These are phyloP conservation scores for Gynandropsis gynandra DNA, from an alignment of 345 rosid species.

Conservation along the genomic window DNA sequence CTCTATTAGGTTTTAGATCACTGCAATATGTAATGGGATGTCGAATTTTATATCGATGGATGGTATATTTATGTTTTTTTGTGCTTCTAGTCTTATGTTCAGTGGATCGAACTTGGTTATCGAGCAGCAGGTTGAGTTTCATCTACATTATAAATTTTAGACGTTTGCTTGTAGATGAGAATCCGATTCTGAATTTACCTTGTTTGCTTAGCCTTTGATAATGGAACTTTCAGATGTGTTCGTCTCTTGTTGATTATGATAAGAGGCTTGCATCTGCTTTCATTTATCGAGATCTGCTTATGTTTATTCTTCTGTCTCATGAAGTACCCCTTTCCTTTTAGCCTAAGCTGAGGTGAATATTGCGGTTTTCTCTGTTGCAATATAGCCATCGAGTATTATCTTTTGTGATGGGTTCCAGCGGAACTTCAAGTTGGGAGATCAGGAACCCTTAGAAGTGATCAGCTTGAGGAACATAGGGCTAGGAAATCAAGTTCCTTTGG, in stretches of 20 bases:
- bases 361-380: neutral
- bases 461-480: neutral
- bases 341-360: neutral
- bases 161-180: no score
- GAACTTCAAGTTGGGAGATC: no score
- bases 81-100: neutral
- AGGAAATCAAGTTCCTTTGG: neutral
- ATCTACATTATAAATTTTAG: neutral
- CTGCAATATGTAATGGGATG: slow-evolving; percentile 11
- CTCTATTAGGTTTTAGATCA: slow-evolving; percentile 29
- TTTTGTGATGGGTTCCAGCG: neutral
- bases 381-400: neutral
- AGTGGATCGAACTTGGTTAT: slow-evolving; percentile 7
- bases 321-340: no score
- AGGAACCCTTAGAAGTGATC: no score
- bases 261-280: neutral
- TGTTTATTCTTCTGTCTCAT: no score
- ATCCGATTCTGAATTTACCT: no score
- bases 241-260: neutral
- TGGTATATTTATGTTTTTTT: slow-evolving; percentile 3
- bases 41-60: slow-evolving; percentile 5
- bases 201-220: slow-evolving; percentile 2
- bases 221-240: slow-evolving; percentile 7
- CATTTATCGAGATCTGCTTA: neutral
- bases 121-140: neutral